Conservation (phyloP, 2,329 filamentous ascomycete genomes). For the Xylariales sp. region DNA sequence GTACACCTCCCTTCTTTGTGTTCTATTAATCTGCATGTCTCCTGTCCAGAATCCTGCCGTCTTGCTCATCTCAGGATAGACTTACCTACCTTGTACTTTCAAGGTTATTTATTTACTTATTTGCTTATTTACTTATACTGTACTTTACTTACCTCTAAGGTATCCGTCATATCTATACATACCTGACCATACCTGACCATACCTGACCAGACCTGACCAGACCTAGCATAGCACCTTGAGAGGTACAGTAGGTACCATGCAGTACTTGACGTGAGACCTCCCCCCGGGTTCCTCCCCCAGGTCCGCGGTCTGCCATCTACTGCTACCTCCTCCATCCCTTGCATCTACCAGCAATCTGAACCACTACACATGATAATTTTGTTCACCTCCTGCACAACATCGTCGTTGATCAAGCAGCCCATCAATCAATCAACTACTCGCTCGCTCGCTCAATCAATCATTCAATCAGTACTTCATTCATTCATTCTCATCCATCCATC, state of each 20-base stretch:
- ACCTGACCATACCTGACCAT: too few species aligned
- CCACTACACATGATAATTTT: slow-evolving; percentile 29
- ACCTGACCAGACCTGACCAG: too few species aligned
- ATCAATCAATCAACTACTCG: slow-evolving; percentile 12
- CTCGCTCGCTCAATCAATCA: slow-evolving; percentile 11
- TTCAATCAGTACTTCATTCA: slow-evolving; percentile 18
- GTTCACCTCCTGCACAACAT: slow-evolving; percentile 34
- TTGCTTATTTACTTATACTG: too few species aligned
- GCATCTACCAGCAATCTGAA: slow-evolving; percentile 35
- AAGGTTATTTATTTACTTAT: too few species aligned
- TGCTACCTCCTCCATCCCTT: slow-evolving; percentile 28
- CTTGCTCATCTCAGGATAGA: too few species aligned
- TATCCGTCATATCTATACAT: too few species aligned
- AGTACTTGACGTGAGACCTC: slow-evolving; percentile 5
- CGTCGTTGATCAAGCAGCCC: slow-evolving; percentile 19
- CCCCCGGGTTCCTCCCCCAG: slow-evolving; percentile 16
- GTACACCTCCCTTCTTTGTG: too few species aligned
- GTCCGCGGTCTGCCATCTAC: slow-evolving; percentile 2
- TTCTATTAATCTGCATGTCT: too few species aligned
- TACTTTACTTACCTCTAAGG: too few species aligned
- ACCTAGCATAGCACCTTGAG: not conserved
- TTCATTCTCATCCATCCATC: slow-evolving; percentile 6
- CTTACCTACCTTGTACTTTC: too few species aligned
- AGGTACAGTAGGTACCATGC: not conserved
- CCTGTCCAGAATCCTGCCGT: too few species aligned